Percentiles rank a stretch among this genome's conserved stretches.
Conservation (phyloP, 1,284 basidiomycete genomes). For the Stereum hirsutum region DNA sequence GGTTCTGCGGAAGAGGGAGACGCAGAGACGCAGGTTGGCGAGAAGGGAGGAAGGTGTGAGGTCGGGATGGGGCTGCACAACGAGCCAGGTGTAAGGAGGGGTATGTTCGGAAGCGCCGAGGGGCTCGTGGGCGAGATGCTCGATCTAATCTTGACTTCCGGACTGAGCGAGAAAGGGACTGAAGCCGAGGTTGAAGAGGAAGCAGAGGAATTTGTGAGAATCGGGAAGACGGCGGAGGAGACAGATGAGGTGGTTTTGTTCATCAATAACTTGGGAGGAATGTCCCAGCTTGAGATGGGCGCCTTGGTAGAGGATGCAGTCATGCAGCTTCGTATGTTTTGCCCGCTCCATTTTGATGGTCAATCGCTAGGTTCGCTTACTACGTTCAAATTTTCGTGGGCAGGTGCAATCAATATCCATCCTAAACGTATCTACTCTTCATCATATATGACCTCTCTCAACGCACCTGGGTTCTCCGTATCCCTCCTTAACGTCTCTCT, state of each 20-base stretch:
- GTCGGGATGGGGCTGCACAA: conserved; percentile 51
- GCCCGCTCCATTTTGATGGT: not conserved
- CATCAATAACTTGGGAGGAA: conserved; percentile 48
- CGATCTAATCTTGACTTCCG: conserved; percentile 16
- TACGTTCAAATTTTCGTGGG: not conserved
- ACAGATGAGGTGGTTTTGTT: conserved; percentile 31
- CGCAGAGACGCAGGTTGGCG: conserved; percentile 16
- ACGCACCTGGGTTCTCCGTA: conserved; percentile 34
- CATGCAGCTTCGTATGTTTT: conserved; percentile 28
- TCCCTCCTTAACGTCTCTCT: conserved; percentile 26
- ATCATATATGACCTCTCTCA: conserved; percentile 35
- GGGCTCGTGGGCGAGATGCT: conserved; percentile 31
- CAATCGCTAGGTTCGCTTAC: too few relatives aligned
- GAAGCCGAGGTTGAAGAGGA: not conserved
- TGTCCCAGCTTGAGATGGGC: conserved; percentile 44
- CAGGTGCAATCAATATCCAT: conserved; percentile 4
- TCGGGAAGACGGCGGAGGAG: conserved; percentile 4
- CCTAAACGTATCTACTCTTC: conserved; percentile 19
- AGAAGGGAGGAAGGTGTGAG: too few relatives aligned
- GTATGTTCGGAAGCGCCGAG: conserved; percentile 20
- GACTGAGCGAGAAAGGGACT: not conserved
- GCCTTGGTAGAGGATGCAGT: conserved; percentile 35
- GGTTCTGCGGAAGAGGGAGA: conserved; percentile 14
- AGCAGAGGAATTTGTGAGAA: conserved; percentile 11
- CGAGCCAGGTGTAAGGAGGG: conserved; percentile 39